Evolutionary conservation across 768 basidiomycete genomes (phyloP).

Genomic region (Nidularia pulvinata): DNA sequence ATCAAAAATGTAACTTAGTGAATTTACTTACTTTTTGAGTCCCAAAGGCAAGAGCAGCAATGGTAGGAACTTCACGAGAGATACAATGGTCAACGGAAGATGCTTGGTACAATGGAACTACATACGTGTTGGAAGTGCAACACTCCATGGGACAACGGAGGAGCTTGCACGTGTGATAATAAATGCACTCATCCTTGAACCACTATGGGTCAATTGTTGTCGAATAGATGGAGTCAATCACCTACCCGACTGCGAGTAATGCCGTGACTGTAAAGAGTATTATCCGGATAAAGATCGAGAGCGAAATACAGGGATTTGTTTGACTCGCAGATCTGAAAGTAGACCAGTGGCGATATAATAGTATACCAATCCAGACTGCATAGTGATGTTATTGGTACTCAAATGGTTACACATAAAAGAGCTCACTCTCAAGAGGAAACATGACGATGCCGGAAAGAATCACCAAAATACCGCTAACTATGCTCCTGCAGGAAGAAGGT

Average conservation of each 20-base stretch:
- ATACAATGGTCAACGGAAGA: no score
- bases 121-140: no score
- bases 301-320: no score
- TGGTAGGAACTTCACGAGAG: neutral
- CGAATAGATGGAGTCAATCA: neutral
- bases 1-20: neutral
- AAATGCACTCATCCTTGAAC: neutral
- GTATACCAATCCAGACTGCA: neutral
- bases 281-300: no score
- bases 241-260: neutral
- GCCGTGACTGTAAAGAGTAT: no score
- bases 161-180: neutral
- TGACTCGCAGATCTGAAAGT: no score
- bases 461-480: neutral
- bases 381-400: neutral
- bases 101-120: no score
- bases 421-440: neutral
- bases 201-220: neutral
- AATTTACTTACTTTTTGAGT: neutral
- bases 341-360: neutral
- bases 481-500: neutral
- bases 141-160: neutral
- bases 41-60: neutral
- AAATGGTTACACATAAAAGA: neutral
- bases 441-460: neutral